Conservation (phyloP, 306 rosid species). For the Dicorynia guianensis region DNA sequence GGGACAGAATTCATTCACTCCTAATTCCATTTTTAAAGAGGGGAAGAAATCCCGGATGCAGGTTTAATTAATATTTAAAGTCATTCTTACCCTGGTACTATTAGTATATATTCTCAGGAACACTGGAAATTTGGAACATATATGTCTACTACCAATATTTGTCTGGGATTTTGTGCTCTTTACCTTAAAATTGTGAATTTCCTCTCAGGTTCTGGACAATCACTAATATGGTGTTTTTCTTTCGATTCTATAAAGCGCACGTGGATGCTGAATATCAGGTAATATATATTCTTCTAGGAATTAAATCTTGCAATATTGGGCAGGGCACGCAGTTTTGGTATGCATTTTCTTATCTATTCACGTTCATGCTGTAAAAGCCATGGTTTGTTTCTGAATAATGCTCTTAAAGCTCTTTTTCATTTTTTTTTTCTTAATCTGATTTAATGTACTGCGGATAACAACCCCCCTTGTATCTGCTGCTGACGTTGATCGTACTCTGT, state of each 20-base stretch:
- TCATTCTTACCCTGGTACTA: constrained; percentile 5
- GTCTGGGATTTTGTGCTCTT: not conserved
- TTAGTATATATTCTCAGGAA: not conserved
- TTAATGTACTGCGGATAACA: constrained; percentile 2
- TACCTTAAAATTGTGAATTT: not conserved
- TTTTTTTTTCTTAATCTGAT: not conserved
- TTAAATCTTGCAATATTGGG: not conserved
- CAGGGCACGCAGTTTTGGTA: not conserved
- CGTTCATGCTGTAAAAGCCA: constrained; percentile 1
- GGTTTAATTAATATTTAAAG: constrained; percentile 17
- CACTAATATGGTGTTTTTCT: constrained; percentile 7
- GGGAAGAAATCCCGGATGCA: constrained; percentile 20
- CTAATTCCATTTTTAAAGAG: constrained; percentile 49
- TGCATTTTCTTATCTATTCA: not conserved
- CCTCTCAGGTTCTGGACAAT: constrained; percentile 4
- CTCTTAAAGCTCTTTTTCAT: not conserved
- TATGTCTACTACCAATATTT: not conserved
- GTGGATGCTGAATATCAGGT: constrained; percentile 25
- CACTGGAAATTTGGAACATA: too few relatives aligned
- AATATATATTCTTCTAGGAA: constrained; percentile 15
- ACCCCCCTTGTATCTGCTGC: not conserved
- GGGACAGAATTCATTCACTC: constrained; percentile 33
- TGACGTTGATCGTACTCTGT: not conserved
- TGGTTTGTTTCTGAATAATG: not conserved
- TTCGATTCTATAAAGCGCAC: not conserved